These are phyloP conservation scores for Jacaranda mimosifolia DNA, from an alignment of 257 asterid genomes.

Conservation along the genomic window DNA sequence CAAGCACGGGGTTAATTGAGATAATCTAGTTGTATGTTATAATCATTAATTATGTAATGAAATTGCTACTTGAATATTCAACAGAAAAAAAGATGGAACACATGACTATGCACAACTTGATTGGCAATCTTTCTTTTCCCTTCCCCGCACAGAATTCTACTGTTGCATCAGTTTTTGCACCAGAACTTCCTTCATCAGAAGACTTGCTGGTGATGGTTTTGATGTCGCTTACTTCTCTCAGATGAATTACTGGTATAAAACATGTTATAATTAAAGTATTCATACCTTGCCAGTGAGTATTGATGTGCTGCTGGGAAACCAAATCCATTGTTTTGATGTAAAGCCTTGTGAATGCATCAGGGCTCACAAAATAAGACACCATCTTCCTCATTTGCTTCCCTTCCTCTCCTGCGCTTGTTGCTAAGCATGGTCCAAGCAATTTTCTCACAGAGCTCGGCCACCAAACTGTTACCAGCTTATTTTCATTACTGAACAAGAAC, in stretches of 20 bases:
- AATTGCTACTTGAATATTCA: too few relatives aligned
- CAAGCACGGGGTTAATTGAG: too few relatives aligned
- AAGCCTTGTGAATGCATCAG: constrained; percentile 65
- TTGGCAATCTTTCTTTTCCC: too few relatives aligned
- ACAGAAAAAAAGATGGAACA: too few relatives aligned
- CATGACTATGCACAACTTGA: too few relatives aligned
- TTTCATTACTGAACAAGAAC: constrained; percentile 70
- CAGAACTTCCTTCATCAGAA: neutral
- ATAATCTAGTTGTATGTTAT: too few relatives aligned
- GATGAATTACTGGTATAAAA: too few relatives aligned
- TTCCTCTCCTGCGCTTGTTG: constrained; percentile 61
- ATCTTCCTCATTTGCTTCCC: constrained; percentile 68
- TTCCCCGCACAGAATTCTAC: neutral
- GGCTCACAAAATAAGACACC: constrained; percentile 60
- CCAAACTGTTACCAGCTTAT: constrained; percentile 71
- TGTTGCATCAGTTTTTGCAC: neutral
- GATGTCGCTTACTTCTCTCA: too few relatives aligned
- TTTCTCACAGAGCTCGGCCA: constrained; percentile 67
- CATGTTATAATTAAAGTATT: too few relatives aligned
- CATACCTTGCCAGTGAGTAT: constrained; percentile 68
- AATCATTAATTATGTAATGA: too few relatives aligned
- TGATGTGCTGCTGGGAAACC: constrained; percentile 62
- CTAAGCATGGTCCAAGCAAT: constrained; percentile 58
- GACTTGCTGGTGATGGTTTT: neutral
- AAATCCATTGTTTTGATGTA: constrained; percentile 61